Evolutionary conservation across 2,329 filamentous ascomycete genomes (phyloP).

Genomic region (Fusarium sp.): DNA sequence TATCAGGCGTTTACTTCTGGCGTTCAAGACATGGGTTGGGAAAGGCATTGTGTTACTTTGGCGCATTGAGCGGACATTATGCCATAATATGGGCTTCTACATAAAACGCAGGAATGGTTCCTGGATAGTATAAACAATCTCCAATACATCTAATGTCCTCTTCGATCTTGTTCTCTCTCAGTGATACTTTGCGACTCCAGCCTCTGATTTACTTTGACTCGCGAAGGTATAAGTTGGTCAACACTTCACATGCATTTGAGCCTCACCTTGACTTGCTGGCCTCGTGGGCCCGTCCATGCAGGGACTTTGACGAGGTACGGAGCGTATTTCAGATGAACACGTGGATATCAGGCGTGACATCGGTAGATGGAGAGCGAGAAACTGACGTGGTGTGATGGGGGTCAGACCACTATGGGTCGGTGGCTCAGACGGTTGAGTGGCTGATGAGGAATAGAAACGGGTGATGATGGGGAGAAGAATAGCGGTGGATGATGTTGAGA

Average conservation of each 20-base stretch:
- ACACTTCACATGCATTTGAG: neutral
- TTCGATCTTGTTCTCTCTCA: neutral
- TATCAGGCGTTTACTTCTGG: slow-evolving; percentile 40
- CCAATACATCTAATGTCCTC: slow-evolving; percentile 40
- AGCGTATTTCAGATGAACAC: neutral
- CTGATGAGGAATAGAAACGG: slow-evolving; percentile 17
- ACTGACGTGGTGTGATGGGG: slow-evolving; percentile 27
- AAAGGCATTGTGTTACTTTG: slow-evolving; percentile 17
- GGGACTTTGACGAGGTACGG: neutral
- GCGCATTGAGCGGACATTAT: slow-evolving; percentile 29
- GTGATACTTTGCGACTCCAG: neutral
- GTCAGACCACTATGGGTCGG: slow-evolving; percentile 41
- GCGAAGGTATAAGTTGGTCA: neutral
- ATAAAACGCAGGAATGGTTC: slow-evolving; percentile 25
- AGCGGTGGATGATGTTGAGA: neutral
- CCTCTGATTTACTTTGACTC: neutral
- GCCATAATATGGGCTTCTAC: slow-evolving; percentile 14
- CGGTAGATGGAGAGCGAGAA: slow-evolving; percentile 3
- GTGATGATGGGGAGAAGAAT: slow-evolving; percentile 6
- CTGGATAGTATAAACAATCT: slow-evolving; percentile 37
- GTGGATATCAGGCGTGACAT: slow-evolving; percentile 26
- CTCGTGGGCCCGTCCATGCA: slow-evolving; percentile 22
- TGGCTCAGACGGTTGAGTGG: slow-evolving; percentile 32
- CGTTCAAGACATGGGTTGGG: slow-evolving; percentile 23
- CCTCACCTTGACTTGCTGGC: neutral